Base-by-base conservation (phyloP, 192 early-diverging fungal genomes). In the Coemansia sp. region DNA sequence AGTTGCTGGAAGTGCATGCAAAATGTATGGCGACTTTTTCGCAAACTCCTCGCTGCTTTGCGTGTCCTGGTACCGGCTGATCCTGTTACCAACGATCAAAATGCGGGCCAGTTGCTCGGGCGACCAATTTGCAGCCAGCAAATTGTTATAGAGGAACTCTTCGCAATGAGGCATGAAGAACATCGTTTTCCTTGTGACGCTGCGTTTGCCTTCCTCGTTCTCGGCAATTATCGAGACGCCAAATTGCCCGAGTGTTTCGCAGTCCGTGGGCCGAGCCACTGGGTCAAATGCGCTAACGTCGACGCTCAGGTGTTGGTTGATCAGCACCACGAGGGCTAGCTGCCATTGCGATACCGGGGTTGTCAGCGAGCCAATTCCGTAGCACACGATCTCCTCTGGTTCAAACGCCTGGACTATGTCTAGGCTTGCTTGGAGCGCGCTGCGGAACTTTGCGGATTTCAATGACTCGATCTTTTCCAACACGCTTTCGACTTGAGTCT, bases 141-240 rank as follows among this genome's bases (percentile, higher is more conserved):
- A 36, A 47, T 83, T 83, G 47, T 77, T 72, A 43, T 83, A 83
- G 29, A 83, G 71, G 24, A 77, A 73, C 32, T 73, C 67, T 60
- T 78, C 80, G 65, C 80, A 83, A 40, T 83, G 80, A 19, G 80
- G 80, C 80, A 83, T 83, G 29, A 59, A 83, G 56, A 83, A 83
- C 38, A 83, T 39, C 17, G 80, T 83, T 9, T 49, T 56, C 10
- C 29, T 60, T 0, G 7, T 19, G 6, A 57, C 80, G 11, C 17
- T 64, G 14, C 80, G 51, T 20, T 51, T 64, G 15, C 56, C 80
- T 22, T 72, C 22, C 45, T 83, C 80, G 58, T 83, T 74, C 24
- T 53, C 60, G 0, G 60, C n/a, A 12, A 83, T 77, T 31, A 61
- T 35, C 2, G 45, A 53, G 12, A 83, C 25, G 32, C 51, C 59